phyloP scores from a whole-genome alignment of 768 basidiomycete genomes.

The Lactifluus volemus region DNA sequence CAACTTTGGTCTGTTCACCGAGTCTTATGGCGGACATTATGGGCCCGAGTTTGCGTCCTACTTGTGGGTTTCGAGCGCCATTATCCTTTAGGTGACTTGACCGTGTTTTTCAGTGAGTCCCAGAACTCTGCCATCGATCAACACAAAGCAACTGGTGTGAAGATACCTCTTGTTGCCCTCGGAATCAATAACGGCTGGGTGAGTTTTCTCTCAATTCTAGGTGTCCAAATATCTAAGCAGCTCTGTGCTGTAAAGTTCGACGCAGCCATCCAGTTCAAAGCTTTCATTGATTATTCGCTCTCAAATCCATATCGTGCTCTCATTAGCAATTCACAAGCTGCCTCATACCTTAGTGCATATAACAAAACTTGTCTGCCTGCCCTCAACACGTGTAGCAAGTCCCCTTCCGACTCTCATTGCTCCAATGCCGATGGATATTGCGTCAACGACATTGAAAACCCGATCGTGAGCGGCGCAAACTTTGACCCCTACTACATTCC shows the following conservation, averaged over 20 bases:
- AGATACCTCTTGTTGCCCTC: not conserved
- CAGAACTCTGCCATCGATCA: not conserved
- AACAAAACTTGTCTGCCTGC: constrained; percentile 33
- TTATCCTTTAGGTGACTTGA: not conserved
- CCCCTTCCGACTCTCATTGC: constrained; percentile 38
- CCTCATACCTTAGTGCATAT: not conserved
- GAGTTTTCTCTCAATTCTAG: not conserved
- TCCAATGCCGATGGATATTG: constrained; percentile 37
- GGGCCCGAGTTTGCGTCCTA: constrained; percentile 20
- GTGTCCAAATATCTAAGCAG: not conserved
- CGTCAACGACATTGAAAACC: constrained; percentile 41
- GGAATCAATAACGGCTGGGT: constrained; percentile 1
- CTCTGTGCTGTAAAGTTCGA: not conserved
- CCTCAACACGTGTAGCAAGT: constrained; percentile 38
- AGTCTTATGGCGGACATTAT: constrained; percentile 31
- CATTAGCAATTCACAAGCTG: not conserved
- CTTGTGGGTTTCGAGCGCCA: not conserved
- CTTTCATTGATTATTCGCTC: constrained; percentile 39
- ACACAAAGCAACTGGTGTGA: not conserved
- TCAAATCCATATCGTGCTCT: constrained; percentile 29
- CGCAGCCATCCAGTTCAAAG: constrained; percentile 37
- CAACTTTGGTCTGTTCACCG: constrained; percentile 44
- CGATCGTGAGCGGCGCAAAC: constrained; percentile 34
- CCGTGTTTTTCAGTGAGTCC: not conserved
- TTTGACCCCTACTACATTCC: constrained; percentile 41